Evolutionary conservation across 2,329 filamentous ascomycete genomes (phyloP), one percentile per base, ranked within the genome.

Genomic region (Raffaelea arxii): DNA sequence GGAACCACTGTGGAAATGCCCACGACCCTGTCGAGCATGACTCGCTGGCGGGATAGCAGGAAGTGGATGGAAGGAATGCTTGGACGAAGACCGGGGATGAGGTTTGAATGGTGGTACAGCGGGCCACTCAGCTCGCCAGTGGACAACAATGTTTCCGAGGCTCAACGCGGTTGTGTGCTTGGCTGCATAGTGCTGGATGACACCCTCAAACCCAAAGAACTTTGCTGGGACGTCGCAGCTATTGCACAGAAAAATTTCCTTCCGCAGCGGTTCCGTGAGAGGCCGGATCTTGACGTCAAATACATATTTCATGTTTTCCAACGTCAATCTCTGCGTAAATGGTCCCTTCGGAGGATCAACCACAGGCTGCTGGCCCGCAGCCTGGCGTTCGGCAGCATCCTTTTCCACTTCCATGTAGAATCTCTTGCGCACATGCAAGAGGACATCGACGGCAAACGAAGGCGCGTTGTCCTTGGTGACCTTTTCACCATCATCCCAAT

Each of bases 251-350:
- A 92, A 92, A 10, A 90, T 65, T 46, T 90, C 84, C 56, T 80
- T 84, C 54, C 79, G 72, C 54, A 74, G 72, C 40, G 69, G 65
- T 51, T 87, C 82, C 3, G 82, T 86, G 46, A 78, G 65, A 22
- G 78, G 78, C 57, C 80, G 86, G 58, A 92, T 72, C 60, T 87
- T 89, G 54, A 77, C 77, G 56, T 90, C 85, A 59, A 85, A 90
- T 25, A 90, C 69, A 79, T 83, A 91, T 62, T 85, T 90, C 85
- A 92, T 89, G 57, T 90, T 88, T 58, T 91, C 86, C 54, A 92
- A 65, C 1, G 82, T 84, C 44, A 91, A 68, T 57, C 74, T 81
- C 59, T 77, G 72, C 23, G 72, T 78, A 54, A 71, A 75, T 6
- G 76, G 70, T 0, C 71, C 75, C 51, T 73, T 65, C 2, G 67